Evolutionary conservation across 805 yeast genomes (phyloP).

Genomic region (Ogataea chonburiensis): DNA sequence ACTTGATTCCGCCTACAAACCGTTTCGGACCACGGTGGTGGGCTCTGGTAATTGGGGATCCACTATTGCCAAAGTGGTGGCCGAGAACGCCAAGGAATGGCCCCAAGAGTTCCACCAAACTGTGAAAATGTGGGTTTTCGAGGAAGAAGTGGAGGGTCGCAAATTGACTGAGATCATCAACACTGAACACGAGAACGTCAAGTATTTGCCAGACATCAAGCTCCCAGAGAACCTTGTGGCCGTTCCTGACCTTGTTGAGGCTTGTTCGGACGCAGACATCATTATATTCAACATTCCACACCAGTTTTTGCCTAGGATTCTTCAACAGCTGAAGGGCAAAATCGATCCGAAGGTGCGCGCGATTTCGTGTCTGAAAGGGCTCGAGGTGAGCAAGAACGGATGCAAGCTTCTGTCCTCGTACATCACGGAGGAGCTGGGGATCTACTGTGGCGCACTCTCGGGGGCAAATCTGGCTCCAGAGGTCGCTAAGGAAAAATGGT

Average conservation of each 20-base stretch:
- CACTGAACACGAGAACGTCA: conserved; percentile 87
- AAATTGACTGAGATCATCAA: conserved; percentile 90
- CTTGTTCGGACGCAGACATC: conserved; percentile 80
- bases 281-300: conserved; percentile 95
- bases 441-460: conserved; percentile 92
- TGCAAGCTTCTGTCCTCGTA: conserved; percentile 79
- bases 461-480: conserved; percentile 98
- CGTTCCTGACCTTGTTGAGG: conserved; percentile 74
- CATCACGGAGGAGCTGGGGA: conserved; percentile 76
- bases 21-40: conserved; percentile 66
- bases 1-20: conserved; percentile 25
- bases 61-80: conserved; percentile 91
- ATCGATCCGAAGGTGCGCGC: conserved; percentile 75
- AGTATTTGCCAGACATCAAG: conserved; percentile 84
- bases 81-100: conserved; percentile 78
- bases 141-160: conserved; percentile 75
- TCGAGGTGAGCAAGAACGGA: conserved; percentile 83
- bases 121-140: conserved; percentile 97
- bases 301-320: conserved; percentile 82
- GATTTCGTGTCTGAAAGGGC: conserved; percentile 93
- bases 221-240: conserved; percentile 88
- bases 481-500: conserved; percentile 93
- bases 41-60: conserved; percentile 99
- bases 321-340: conserved; percentile 73
- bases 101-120: conserved; percentile 66